Evolutionary conservation across 805 yeast species (phyloP), one percentile per base, ranked within the genome.

Genomic region (Diddensiella transvaalensis): DNA sequence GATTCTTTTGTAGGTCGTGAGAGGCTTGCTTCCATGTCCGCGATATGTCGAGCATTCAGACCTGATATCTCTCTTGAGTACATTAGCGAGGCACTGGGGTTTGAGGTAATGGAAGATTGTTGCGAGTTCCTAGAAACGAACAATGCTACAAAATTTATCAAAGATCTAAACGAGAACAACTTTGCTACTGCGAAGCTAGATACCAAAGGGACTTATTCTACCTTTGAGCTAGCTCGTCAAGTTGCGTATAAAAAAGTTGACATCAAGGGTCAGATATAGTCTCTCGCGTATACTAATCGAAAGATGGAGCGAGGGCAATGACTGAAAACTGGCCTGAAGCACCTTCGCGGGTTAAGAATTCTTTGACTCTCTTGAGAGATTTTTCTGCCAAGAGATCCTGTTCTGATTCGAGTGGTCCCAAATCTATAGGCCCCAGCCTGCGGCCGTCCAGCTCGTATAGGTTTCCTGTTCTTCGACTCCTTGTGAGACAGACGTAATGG

Each of bases 381-480:
- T 65, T 60, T 1, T 72, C 66, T 37, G 80, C 81, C 23, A 73
- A 71, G n/a, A 86, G 51, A 29, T 86, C 72, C 56, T 83, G 82
- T 2, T 67, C 69, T 2, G 58, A 62, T 1, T 51, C 47, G 4
- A 65, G 58, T 3, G 56, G 45, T 3, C 82, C 89, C 36, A 88
- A 67, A 50, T 76, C 79, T 30, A 83, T 72, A 0, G 96, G 88
- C 0, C 96, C 93, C 30, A 66, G 66, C 54, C 95, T 74, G 54
- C 98, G 75, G 1, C 99, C 99, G 61, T 91, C 99, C 30, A 91
- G 73, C 66, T 91, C 98, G 59, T 79, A 87, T 18, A 91, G 61
- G 50, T 78, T 78, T 5, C 77, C 78, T 53, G 79, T 74, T 10
- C 69, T 67, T 21, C 75, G 73, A 30, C 67, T 64, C 57, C 77